phyloP scores from a whole-genome alignment of 2,329 filamentous ascomycete species.

The Drechmeria coniospora region DNA sequence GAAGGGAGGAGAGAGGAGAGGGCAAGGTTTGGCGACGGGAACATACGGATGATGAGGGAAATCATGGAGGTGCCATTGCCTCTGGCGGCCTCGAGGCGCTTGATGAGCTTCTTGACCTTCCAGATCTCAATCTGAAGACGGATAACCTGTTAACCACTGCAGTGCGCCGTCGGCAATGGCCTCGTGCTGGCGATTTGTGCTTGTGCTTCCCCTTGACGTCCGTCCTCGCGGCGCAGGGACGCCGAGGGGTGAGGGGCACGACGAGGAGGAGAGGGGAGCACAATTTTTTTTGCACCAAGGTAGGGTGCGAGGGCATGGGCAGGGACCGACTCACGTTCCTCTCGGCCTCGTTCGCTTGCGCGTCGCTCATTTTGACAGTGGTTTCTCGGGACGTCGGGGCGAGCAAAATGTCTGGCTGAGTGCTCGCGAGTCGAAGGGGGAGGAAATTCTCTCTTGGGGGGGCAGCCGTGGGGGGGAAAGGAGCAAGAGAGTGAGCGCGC shows the following conservation, averaged over 20 bases:
- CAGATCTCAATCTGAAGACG: conserved; percentile 52
- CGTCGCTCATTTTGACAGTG: conserved; percentile 62
- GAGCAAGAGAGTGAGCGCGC: too few relatives aligned
- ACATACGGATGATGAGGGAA: conserved; percentile 91
- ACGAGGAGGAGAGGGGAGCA: conserved; percentile 3
- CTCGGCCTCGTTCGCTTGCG: conserved; percentile 83
- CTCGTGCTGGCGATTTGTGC: not conserved
- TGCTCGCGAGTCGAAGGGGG: conserved; percentile 7
- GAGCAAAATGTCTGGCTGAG: conserved; percentile 9
- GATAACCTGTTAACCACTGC: conserved; percentile 7
- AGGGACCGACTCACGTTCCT: conserved; percentile 55
- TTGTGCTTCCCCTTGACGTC: not conserved
- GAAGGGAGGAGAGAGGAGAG: not conserved
- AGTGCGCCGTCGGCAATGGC: too few relatives aligned
- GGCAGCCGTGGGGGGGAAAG: conserved; percentile 5
- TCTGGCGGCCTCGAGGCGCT: conserved; percentile 88
- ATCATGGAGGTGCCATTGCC: conserved; percentile 99
- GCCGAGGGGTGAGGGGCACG: conserved; percentile 9
- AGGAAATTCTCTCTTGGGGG: conserved; percentile 5
- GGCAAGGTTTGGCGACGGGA: conserved; percentile 1
- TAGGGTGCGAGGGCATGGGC: conserved; percentile 1
- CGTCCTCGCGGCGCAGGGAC: conserved; percentile 15
- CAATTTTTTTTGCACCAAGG: conserved; percentile 7
- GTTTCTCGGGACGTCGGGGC: conserved; percentile 8
- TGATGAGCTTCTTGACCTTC: conserved; percentile 99